These are phyloP conservation scores for Coemansia sp. DNA, from an alignment of 192 early-diverging fungal genomes.

Conservation along the genomic window DNA sequence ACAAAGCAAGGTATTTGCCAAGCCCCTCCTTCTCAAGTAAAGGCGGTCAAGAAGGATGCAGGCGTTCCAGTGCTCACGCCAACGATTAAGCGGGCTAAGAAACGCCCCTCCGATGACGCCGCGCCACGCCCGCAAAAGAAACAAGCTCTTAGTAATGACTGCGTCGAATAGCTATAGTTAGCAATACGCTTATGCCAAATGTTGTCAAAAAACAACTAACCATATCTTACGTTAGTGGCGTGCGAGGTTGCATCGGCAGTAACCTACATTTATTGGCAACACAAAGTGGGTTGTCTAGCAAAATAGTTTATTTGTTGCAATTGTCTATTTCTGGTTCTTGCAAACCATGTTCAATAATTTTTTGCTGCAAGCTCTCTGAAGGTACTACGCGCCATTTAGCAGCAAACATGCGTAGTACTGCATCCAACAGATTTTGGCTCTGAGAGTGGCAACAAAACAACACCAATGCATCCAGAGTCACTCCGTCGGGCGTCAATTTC, in stretches of 20 bases:
- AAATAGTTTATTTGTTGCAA: not conserved
- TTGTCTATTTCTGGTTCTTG: not conserved
- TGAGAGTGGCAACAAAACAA: conserved; percentile 13
- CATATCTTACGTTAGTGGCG: too few relatives aligned
- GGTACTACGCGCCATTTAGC: conserved; percentile 28
- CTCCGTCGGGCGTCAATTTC: conserved; percentile 21
- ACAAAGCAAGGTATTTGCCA: too few relatives aligned
- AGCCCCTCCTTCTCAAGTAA: too few relatives aligned
- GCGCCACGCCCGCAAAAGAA: not conserved
- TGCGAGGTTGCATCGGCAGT: too few relatives aligned
- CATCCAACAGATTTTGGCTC: conserved; percentile 6
- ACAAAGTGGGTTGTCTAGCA: too few relatives aligned
- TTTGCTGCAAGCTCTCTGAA: conserved; percentile 17
- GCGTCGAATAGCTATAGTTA: not conserved
- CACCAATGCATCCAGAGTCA: conserved; percentile 28
- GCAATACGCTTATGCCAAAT: too few relatives aligned
- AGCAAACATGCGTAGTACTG: conserved; percentile 29
- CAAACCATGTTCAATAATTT: conserved; percentile 11
- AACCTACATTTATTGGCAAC: too few relatives aligned
- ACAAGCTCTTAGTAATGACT: not conserved
- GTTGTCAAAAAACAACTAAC: too few relatives aligned
- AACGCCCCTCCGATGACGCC: not conserved
- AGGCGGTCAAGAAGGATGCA: not conserved
- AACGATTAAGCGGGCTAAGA: not conserved
- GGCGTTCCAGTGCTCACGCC: not conserved